Evolutionary conservation across 2,329 filamentous ascomycete species (phyloP), one percentile per base, ranked within the genome.

Genomic region (Fusarium irregulare): DNA sequence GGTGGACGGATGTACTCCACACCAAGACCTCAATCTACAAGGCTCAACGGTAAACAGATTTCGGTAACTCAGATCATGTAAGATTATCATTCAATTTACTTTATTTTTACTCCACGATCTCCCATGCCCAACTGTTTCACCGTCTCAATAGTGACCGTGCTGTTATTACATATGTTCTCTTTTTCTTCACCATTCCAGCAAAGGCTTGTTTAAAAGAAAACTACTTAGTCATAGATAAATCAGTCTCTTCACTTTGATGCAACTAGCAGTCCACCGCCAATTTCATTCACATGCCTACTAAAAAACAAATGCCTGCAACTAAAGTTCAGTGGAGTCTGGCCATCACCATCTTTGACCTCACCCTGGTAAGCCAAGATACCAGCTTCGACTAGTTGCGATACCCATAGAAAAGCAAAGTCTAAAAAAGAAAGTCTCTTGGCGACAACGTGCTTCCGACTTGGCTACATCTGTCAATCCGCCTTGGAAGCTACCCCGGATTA

Each of bases 401-500:
- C 7, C 32, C 32, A 41, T 41, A 27, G 23, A 10, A 16, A 9
- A 16, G 14, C 10, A 48, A 11, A 25, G 8, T 21, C 32, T 12
- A n/a, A 25, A 34, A 28, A 40, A 27, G 46, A 20, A 41, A 50
- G 10, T 49, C 25, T 41, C 61, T 64, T 64, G 60, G 60, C 48
- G 21, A 21, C 18, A 40, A 41, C 20, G 40, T 41, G 30, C 21
- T 28, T 32, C 18, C 18, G 27, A 51, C 60, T 66, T 66, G 54
- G 63, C 60, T 30, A 45, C 62, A 48, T 54, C 28, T 32, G 41
- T 53, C 18, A 40, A 23, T 18, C 18, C 32, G 49, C n/a, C 49
- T 53, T 53, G 34, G 49, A 41, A 41, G 25, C 54, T 65, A 68
- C 65, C 65, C 64, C 64, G 18, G 64, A 68, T 68, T 34, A 60